Conservation (phyloP, 164 flowering plant species). For the Houttuynia cordata region DNA sequence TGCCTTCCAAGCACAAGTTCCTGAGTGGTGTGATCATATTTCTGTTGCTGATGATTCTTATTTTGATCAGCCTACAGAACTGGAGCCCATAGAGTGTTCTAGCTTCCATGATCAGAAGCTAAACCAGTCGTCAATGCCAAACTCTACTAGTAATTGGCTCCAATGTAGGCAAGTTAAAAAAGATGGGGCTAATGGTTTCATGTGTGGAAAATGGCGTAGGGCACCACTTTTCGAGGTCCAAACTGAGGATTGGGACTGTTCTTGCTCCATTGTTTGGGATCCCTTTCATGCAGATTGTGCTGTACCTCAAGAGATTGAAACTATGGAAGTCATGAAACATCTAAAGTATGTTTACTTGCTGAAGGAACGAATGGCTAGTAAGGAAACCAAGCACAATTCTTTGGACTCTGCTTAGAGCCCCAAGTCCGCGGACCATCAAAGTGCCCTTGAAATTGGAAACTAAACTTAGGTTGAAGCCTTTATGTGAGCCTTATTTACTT, state of each 20-base stretch:
- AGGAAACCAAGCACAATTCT: too few species aligned
- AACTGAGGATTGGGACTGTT: conserved; percentile 89
- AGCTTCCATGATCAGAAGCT: too few species aligned
- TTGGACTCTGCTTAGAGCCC: too few species aligned
- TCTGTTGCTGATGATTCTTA: background rate
- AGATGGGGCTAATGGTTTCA: conserved; percentile 28
- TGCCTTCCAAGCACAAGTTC: conserved; percentile 71
- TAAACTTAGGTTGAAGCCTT: too few species aligned
- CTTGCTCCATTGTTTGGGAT: conserved; percentile 69
- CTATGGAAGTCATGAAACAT: too few species aligned
- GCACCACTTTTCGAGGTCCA: conserved; percentile 94
- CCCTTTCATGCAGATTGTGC: conserved; percentile 90
- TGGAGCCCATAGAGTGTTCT: conserved; percentile 4
- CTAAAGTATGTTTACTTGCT: too few species aligned
- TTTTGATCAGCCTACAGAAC: conserved; percentile 18
- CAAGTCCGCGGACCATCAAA: too few species aligned
- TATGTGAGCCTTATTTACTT: too few species aligned
- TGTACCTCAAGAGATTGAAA: conserved; percentile 64
- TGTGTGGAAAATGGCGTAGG: conserved; percentile 99
- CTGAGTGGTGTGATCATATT: conserved; percentile 66
- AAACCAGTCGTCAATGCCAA: conserved; percentile 19
- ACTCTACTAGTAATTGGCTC: conserved; percentile 78
- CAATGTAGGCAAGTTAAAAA: conserved; percentile 51
- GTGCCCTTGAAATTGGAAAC: too few species aligned
- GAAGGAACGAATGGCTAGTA: too few species aligned